Conservation (phyloP, 1,284 basidiomycete species). For the Sparassis latifolia region DNA sequence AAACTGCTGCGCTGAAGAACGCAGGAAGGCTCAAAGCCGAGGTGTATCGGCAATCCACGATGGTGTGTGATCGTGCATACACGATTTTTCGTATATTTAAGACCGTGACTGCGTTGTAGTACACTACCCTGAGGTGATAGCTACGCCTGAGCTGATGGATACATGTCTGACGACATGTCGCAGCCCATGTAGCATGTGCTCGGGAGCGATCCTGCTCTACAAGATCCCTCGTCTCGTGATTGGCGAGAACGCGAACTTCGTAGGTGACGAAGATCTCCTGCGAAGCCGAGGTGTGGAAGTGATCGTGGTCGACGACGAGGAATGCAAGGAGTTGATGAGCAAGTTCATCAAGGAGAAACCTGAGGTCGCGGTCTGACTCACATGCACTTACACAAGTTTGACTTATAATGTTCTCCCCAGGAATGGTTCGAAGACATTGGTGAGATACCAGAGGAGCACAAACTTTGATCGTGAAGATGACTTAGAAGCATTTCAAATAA, state of each 20-base stretch:
- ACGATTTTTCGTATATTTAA: background rate
- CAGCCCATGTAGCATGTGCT: slow-evolving; percentile 59
- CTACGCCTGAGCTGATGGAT: background rate
- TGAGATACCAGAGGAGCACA: slow-evolving; percentile 17
- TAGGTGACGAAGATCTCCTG: slow-evolving; percentile 45
- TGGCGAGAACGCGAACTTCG: slow-evolving; percentile 47
- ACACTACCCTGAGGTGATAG: slow-evolving; percentile 46
- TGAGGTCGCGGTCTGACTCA: slow-evolving; percentile 31
- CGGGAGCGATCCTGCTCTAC: slow-evolving; percentile 53
- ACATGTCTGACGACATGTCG: background rate
- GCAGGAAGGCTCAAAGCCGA: slow-evolving; percentile 39
- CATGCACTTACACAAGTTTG: background rate
- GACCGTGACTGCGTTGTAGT: slow-evolving; percentile 16
- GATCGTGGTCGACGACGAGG: slow-evolving; percentile 37
- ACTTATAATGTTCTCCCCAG: slow-evolving; percentile 20
- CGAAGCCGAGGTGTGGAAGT: slow-evolving; percentile 46
- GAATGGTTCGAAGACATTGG: slow-evolving; percentile 58
- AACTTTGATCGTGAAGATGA: too few species aligned
- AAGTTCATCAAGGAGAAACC: slow-evolving; percentile 25
- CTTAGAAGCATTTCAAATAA: too few species aligned
- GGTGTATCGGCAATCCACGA: slow-evolving; percentile 40
- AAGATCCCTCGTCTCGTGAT: slow-evolving; percentile 56
- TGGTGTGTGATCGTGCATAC: slow-evolving; percentile 28
- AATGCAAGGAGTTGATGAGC: slow-evolving; percentile 24
- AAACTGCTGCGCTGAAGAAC: slow-evolving; percentile 46